A percentile compares a stretch with the other conserved stretches of the same genome.
Conservation (phyloP, 352 stramenopile genomes). For the Pythium rishiriense region DNA sequence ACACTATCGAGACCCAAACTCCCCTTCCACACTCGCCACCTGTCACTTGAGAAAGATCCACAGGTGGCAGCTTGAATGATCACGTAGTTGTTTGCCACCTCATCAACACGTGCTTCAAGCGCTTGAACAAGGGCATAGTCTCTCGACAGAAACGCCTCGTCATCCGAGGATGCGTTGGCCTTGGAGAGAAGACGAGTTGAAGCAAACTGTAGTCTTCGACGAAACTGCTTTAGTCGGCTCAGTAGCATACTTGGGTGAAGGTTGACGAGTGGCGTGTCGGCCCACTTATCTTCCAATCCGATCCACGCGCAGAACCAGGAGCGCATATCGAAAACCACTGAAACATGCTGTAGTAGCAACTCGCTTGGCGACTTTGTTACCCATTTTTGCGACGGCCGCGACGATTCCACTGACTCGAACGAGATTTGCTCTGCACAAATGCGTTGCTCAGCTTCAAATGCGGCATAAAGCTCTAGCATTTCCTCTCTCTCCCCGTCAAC, state of each 20-base stretch:
- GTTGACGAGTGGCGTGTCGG: constrained; percentile 32
- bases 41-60: constrained; percentile 38
- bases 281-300: constrained; percentile 49
- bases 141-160: constrained; percentile 4
- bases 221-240: constrained; percentile 61
- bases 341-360: constrained; percentile 50
- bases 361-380: constrained; percentile 36
- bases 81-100: constrained; percentile 41
- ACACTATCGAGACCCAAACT: constrained; percentile 15
- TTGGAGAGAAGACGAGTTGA: constrained; percentile 31
- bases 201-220: constrained; percentile 43
- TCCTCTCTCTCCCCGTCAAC: constrained; percentile 47
- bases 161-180: background rate
- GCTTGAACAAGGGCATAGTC: constrained; percentile 37
- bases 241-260: constrained; percentile 53
- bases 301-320: constrained; percentile 59
- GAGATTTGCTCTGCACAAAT: constrained; percentile 8
- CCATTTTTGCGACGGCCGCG: background rate
- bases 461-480: constrained; percentile 38
- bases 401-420: constrained; percentile 7
- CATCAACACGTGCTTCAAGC: constrained; percentile 45
- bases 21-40: constrained; percentile 31
- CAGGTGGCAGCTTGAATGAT: constrained; percentile 54
- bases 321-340: constrained; percentile 54
- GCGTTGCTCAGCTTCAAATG: constrained; percentile 55